Evolutionary conservation across 306 rosid genomes (phyloP).

Genomic region (Casuarina equisetifolia): DNA sequence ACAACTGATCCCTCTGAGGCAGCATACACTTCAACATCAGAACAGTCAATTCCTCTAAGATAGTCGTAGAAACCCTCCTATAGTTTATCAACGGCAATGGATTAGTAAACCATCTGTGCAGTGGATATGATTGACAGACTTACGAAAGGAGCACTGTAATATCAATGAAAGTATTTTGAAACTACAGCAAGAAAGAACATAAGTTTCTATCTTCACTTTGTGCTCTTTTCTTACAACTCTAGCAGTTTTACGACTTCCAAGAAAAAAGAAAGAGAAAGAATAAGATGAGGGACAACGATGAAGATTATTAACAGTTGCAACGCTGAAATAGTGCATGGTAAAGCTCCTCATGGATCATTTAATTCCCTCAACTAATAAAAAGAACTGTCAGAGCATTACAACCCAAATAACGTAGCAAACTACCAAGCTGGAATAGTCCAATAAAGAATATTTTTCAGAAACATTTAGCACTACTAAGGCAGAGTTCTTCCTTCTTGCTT

Average conservation of each 20-base stretch:
- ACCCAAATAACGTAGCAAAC: not conserved
- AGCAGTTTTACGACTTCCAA: not conserved
- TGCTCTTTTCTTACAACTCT: not conserved
- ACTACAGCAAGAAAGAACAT: conserved; percentile 21
- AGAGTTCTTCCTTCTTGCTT: not conserved
- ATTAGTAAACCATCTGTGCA: conserved; percentile 22
- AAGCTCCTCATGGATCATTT: not conserved
- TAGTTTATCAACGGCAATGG: conserved; percentile 26
- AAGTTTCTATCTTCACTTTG: not conserved
- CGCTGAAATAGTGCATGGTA: not conserved
- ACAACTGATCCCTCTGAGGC: conserved; percentile 85
- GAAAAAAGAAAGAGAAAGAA: not conserved
- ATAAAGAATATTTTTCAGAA: not conserved
- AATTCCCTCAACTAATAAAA: not conserved
- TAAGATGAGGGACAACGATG: not conserved
- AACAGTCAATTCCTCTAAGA: conserved; percentile 85
- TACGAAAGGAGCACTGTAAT: conserved; percentile 18
- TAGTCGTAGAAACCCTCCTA: conserved; percentile 89
- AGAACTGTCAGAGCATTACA: not conserved
- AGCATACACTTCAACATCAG: conserved; percentile 89
- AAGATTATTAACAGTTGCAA: not conserved
- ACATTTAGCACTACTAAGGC: not conserved
- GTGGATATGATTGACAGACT: conserved; percentile 2
- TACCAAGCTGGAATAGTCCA: not conserved
- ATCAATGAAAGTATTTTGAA: not conserved